These are phyloP conservation scores for Apiospora koreana DNA, from an alignment of 2,329 filamentous ascomycete species.

Conservation along the genomic window DNA sequence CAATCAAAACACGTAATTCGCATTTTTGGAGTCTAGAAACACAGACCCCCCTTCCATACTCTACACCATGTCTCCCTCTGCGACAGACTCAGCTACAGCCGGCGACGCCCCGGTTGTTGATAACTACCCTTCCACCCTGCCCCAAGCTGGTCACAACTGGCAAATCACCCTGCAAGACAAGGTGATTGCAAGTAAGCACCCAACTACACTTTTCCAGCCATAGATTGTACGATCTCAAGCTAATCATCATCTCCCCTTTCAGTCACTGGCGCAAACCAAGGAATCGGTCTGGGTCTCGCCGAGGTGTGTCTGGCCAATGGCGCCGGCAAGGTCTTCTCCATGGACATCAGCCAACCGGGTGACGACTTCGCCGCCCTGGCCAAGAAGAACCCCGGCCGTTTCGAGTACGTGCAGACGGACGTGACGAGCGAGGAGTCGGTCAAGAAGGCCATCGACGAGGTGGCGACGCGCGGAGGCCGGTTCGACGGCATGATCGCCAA, in stretches of 20 bases:
- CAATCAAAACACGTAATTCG: neutral
- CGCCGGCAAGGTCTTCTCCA: constrained; percentile 40
- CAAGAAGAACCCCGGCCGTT: constrained; percentile 40
- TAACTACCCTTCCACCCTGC: constrained; percentile 33
- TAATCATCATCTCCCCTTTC: neutral
- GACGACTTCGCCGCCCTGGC: constrained; percentile 38
- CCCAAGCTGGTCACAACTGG: constrained; percentile 36
- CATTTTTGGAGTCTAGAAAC: neutral
- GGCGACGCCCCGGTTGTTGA: constrained; percentile 14
- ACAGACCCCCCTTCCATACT: neutral
- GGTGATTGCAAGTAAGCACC: constrained; percentile 39
- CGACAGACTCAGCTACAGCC: constrained; percentile 8
- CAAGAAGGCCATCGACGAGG: constrained; percentile 40
- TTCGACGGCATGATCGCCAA: constrained; percentile 44
- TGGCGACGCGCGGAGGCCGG: constrained; percentile 39
- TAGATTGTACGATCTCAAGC: constrained; percentile 3
- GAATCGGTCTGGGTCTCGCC: constrained; percentile 48
- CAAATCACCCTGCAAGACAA: constrained; percentile 37
- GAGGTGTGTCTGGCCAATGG: constrained; percentile 47
- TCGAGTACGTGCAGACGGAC: constrained; percentile 47
- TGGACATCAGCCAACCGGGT: constrained; percentile 40
- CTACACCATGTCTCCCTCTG: constrained; percentile 19
- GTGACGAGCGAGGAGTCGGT: constrained; percentile 44
- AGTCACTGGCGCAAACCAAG: constrained; percentile 44
- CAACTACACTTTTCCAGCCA: too few relatives aligned